These are phyloP conservation scores for Gracilariopsis chorda DNA, from an alignment of 23 red algal species.

Conservation along the genomic window DNA sequence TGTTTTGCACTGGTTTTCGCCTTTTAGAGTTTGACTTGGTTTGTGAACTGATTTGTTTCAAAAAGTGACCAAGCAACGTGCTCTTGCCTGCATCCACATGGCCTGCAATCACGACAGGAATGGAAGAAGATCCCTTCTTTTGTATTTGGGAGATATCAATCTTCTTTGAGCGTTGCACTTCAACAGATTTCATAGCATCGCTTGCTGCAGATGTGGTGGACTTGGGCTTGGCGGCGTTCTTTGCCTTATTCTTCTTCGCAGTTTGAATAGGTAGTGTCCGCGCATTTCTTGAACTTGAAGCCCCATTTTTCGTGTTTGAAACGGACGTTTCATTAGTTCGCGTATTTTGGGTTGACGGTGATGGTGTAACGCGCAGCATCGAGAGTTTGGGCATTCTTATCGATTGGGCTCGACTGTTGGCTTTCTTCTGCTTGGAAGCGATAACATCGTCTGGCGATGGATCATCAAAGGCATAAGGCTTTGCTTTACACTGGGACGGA, in stretches of 20 bases:
- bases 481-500: neutral
- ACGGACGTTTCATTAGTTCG: neutral
- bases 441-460: constrained; percentile 69
- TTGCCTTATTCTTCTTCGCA: neutral
- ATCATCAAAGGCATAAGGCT: constrained; percentile 42
- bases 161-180: neutral
- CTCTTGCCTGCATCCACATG: constrained; percentile 92
- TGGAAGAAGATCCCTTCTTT: constrained; percentile 20
- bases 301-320: neutral
- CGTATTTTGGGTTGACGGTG: neutral
- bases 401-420: neutral
- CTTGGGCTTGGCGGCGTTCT: neutral
- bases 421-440: constrained; percentile 2
- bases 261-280: neutral
- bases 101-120: constrained; percentile 73
- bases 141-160: neutral
- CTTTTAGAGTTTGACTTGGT: neutral
- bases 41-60: neutral
- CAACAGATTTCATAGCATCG: neutral
- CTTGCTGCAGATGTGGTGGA: neutral
- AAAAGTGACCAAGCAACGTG: constrained; percentile 51
- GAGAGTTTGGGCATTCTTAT: constrained; percentile 40
- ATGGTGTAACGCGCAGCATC: neutral
- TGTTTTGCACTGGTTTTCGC: neutral
- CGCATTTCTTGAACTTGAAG: neutral